Base-by-base conservation (phyloP, 768 basidiomycete genomes). In the Podaxis sp. region DNA sequence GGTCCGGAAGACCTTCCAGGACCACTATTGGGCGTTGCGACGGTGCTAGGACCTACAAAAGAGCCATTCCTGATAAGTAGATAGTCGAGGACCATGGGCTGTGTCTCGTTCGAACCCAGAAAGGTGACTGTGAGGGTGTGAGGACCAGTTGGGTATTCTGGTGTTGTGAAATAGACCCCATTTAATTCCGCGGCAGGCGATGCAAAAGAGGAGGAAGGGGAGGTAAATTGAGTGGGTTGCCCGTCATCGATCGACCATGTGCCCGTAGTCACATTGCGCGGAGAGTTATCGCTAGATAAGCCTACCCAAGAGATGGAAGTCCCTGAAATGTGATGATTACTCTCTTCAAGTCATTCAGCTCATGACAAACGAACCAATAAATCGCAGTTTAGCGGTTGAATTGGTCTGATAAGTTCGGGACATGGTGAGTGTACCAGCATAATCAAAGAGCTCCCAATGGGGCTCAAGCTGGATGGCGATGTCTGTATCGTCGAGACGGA, bases 31-130 rank as follows among this genome's bases (percentile, higher is more conserved):
- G 29, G 55, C 29, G 52, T 37, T 2, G 56, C 8, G 7, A 24
- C n/a, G 22, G 52, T 8, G 4, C 57, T 49, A 12, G 65, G 50
- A 9, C 1, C 29, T 2, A 52, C 11, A 2, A 33, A 40, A 2
- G 61, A 64, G 0, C 65, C 70, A 49, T 71, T 70, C 24, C 71
- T 63, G 12, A 73, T 55, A n/a, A 68, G 33, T 4, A 73, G 40
- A 37, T 72, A 71, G 46, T 70, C 67, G 3, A 74, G 55, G 9
- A 64, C 66, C 17, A 74, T 63, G 8, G 73, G 73, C 25, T 67
- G 71, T 11, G 65, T 63, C 43, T 66, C 37, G 0, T 46, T 38
- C 15, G 54, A 65, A 17, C 74, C 72, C 11, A 64, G 50, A 38
- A 69, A 67, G 0, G 61, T 64, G 5, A 73, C 71, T 0, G 59